These are phyloP conservation scores for Xylariaceae sp. DNA, from an alignment of 2,329 filamentous ascomycete genomes.

Conservation along the genomic window DNA sequence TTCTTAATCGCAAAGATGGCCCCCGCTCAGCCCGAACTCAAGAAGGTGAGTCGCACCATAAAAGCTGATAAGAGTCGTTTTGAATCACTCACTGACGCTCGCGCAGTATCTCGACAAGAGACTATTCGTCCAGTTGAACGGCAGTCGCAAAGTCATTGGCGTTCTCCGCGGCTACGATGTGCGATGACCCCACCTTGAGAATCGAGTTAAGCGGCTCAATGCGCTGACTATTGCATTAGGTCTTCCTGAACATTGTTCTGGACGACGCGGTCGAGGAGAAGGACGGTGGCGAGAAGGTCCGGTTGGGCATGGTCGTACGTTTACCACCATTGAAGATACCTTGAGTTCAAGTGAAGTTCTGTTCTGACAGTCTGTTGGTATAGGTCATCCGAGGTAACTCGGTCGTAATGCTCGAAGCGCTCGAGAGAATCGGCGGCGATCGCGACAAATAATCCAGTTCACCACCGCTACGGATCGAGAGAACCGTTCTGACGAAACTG, in stretches of 20 bases:
- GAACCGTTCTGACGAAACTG: conserved; percentile 4
- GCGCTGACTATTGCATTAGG: conserved; percentile 47
- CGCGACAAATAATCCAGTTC: conserved; percentile 32
- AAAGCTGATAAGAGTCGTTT: conserved; percentile 3
- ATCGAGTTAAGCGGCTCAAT: background rate
- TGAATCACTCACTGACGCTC: conserved; percentile 13
- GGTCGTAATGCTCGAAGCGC: conserved; percentile 92
- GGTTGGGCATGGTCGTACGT: conserved; percentile 86
- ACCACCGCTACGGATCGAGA: conserved; percentile 2
- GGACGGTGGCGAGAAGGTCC: conserved; percentile 80
- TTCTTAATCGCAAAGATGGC: conserved; percentile 63
- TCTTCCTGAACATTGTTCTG: conserved; percentile 96
- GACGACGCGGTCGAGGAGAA: conserved; percentile 97
- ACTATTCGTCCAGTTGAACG: conserved; percentile 95
- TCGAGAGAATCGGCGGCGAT: conserved; percentile 63
- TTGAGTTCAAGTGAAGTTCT: background rate
- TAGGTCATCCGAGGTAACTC: conserved; percentile 96
- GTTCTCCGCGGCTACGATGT: conserved; percentile 95
- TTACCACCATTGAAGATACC: background rate
- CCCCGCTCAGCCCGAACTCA: conserved; percentile 97
- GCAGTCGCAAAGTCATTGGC: conserved; percentile 94
- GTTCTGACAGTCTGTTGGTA: conserved; percentile 25
- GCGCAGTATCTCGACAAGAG: conserved; percentile 96
- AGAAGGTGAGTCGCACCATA: conserved; percentile 63
- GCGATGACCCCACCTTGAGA: conserved; percentile 32